Conservation (phyloP, 1,284 basidiomycete genomes). For the Gomphus sp. region DNA sequence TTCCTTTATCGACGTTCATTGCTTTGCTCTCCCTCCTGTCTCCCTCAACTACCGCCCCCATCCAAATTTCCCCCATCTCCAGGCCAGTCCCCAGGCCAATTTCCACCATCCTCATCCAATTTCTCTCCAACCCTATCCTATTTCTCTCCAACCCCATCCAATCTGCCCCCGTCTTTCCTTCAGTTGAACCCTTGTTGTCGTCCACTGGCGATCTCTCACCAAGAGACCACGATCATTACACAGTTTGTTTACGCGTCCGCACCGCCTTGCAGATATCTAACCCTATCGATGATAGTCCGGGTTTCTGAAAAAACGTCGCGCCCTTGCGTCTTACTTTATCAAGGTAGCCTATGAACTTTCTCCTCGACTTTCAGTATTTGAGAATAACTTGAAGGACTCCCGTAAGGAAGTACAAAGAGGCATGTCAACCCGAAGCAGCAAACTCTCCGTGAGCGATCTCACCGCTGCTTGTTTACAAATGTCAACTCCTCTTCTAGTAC, state of each 20-base stretch:
- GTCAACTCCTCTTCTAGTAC: neutral
- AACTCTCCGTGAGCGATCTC: neutral
- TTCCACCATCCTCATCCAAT: no score
- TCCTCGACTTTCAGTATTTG: no score
- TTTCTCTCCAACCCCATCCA: no score
- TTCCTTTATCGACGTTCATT: neutral
- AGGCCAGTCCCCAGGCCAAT: no score
- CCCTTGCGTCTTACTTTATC: neutral
- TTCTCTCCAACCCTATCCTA: no score
- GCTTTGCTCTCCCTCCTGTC: neutral
- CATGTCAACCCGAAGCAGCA: neutral
- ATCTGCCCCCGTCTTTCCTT: neutral
- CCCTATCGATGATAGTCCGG: neutral
- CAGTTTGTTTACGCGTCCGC: neutral
- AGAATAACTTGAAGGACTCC: neutral
- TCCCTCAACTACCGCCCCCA: neutral
- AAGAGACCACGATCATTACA: neutral
- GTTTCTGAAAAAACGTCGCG: neutral
- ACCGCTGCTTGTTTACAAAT: neutral
- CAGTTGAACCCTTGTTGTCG: neutral
- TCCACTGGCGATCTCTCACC: neutral
- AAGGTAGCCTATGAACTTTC: neutral
- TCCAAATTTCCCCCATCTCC: no score
- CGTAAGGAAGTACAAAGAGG: neutral
- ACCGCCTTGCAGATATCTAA: neutral